phyloP scores from a whole-genome alignment of 257 asterid genomes.

The Vinca minor region DNA sequence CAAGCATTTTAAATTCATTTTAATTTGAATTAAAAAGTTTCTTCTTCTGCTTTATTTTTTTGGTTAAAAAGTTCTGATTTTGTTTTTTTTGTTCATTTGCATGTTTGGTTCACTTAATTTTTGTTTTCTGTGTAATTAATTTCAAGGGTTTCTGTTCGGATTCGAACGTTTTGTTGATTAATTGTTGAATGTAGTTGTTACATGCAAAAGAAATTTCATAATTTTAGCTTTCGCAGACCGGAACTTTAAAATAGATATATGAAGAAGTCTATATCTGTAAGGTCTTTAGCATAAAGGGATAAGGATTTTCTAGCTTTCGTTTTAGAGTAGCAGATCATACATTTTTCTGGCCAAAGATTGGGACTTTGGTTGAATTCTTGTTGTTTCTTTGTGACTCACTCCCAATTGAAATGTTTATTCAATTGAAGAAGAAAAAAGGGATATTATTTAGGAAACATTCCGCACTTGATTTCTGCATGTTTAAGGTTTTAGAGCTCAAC shows the following conservation, averaged over 20 bases:
- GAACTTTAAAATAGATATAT: background rate
- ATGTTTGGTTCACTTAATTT: no score
- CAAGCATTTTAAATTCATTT: no score
- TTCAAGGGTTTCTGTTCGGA: constrained; percentile 3
- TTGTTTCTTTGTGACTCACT: background rate
- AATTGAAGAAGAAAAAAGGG: background rate
- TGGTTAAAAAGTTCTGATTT: no score
- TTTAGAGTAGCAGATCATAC: background rate
- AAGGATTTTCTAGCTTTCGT: background rate
- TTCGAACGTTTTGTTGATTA: no score
- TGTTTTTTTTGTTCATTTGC: no score
- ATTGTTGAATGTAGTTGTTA: constrained; percentile 1
- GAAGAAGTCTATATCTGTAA: background rate
- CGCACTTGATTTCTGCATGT: no score
- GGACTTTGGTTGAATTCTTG: background rate
- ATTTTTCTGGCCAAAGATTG: background rate
- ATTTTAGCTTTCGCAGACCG: background rate
- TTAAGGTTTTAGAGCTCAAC: no score
- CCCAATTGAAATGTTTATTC: background rate
- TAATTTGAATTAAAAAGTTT: background rate
- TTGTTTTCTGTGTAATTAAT: no score
- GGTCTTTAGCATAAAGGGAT: background rate
- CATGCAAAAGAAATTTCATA: background rate
- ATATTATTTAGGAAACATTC: background rate
- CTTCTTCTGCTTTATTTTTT: background rate